Evolutionary conservation across 1,284 basidiomycete genomes (phyloP), one percentile per base, ranked within the genome.

Genomic region (Microbotryum scabiosae): DNA sequence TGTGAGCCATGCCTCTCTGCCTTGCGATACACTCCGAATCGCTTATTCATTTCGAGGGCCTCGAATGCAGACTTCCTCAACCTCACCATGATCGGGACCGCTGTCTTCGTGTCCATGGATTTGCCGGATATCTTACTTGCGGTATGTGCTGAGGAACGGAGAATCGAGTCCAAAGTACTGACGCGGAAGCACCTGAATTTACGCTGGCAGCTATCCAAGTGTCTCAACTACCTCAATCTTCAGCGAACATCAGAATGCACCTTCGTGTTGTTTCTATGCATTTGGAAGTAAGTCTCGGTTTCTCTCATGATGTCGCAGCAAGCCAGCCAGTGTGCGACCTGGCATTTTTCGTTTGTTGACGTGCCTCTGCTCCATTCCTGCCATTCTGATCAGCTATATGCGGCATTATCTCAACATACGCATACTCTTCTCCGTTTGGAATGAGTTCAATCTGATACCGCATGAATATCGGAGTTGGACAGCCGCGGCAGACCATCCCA

Each of bases 71-170:
- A 67, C 57, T 26, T 47, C 54, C 61, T 74, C 58, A 73, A 80
- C 75, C 67, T 80, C 55, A 97, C 93, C 0, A 79, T 85, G 68
- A 93, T 97, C 57, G 94, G 94, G 16, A 90, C 90, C 66, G 87
- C 91, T 2, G 84, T 98, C 28, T 97, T 88, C 71, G 82, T 94
- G 72, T 94, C 91, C 73, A 98, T 97, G 94, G 94, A 98, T 77
- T 82, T 94, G 41, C 91, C 92, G 3, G 94, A 98, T 73, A 78
- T 84, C 25, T 90, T 88, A 77, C 81, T 98, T 23, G 90, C 87
- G 25, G 89, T 16, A 21, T 3, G 18, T 10, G 21, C 26, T 20
- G 20, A 7, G 9, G 23, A 28, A 43, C 0, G 2, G n/a, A 44
- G 45, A 21, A 3, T 49, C 28, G 23, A 28, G 47, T 28, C 14